Evolutionary conservation across 108 stramenopile genomes (phyloP).

Genomic region (Skeletonema tropicum): DNA sequence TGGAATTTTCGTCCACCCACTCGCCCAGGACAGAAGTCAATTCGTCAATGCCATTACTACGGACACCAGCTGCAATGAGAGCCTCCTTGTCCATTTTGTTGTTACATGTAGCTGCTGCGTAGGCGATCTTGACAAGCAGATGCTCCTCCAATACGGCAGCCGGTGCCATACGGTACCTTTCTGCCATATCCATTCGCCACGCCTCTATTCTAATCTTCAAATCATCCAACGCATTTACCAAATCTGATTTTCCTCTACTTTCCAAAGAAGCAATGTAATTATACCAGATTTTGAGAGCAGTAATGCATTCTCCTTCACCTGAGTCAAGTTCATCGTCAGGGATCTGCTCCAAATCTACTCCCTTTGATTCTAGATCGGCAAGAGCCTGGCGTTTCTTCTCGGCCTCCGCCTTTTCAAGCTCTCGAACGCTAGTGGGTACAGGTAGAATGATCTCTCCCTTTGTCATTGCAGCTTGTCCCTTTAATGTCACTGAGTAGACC

Average conservation of each 20-base stretch:
- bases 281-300: slow-evolving; percentile 71
- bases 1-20: slow-evolving; percentile 48
- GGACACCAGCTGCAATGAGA: slow-evolving; percentile 69
- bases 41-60: slow-evolving; percentile 59
- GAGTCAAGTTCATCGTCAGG: slow-evolving; percentile 69
- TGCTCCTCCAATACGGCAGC: slow-evolving; percentile 75
- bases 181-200: slow-evolving; percentile 69
- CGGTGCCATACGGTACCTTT: slow-evolving; percentile 65
- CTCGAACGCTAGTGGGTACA: slow-evolving; percentile 71
- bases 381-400: slow-evolving; percentile 53
- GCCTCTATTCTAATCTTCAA: slow-evolving; percentile 57
- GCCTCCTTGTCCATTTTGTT: slow-evolving; percentile 42
- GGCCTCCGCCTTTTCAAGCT: slow-evolving; percentile 57
- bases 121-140: slow-evolving; percentile 55
- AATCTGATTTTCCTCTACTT: slow-evolving; percentile 47
- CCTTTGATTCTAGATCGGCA: slow-evolving; percentile 48
- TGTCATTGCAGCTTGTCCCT: slow-evolving; percentile 40
- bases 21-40: slow-evolving; percentile 51
- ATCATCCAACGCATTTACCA: slow-evolving; percentile 58
- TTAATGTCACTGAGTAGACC: slow-evolving; percentile 49
- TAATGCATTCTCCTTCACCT: slow-evolving; percentile 79
- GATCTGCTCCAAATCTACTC: slow-evolving; percentile 59
- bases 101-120: slow-evolving; percentile 60
- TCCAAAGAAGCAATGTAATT: slow-evolving; percentile 51
- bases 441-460: slow-evolving; percentile 61